These are phyloP conservation scores for Mytilinidion resinicola DNA, from an alignment of 495 filamentous ascomycete genomes.

Conservation along the genomic window DNA sequence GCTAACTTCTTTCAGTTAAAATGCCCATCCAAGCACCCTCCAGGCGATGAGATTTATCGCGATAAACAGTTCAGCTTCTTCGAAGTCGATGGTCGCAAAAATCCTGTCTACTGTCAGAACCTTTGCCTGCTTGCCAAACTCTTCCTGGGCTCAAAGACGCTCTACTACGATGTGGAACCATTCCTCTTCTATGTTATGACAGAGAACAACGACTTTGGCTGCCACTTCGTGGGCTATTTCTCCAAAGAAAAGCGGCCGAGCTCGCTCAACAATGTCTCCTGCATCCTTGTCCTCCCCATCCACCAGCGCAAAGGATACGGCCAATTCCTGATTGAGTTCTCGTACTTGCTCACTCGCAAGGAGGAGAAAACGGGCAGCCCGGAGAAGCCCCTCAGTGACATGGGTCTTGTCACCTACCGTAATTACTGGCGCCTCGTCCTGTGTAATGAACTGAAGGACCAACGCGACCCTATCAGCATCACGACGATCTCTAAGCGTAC, in stretches of 20 bases:
- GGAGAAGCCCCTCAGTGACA: conserved; percentile 95
- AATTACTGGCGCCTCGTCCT: conserved; percentile 92
- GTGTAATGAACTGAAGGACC: conserved; percentile 68
- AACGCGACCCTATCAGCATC: conserved; percentile 58
- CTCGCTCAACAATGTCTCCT: conserved; percentile 93
- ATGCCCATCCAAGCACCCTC: conserved; percentile 91
- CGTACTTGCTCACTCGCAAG: conserved; percentile 86
- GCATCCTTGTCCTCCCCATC: conserved; percentile 90
- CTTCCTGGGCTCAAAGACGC: conserved; percentile 92
- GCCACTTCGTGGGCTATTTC: conserved; percentile 98
- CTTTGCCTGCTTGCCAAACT: conserved; percentile 92
- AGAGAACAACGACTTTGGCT: conserved; percentile 86
- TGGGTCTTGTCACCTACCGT: conserved; percentile 93
- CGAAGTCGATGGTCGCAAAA: conserved; percentile 94
- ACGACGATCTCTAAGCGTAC: conserved; percentile 80
- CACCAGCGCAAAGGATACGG: conserved; percentile 97
- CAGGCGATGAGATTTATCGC: conserved; percentile 97
- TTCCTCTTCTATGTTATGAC: conserved; percentile 99
- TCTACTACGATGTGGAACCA: conserved; percentile 98
- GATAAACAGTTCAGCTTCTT: conserved; percentile 89
- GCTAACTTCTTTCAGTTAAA: conserved; percentile 48
- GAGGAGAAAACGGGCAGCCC: conserved; percentile 94
- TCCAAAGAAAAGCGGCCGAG: conserved; percentile 98
- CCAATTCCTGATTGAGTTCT: conserved; percentile 94
- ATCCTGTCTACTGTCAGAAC: conserved; percentile 96